Evolutionary conservation across 73 alveolate species (phyloP).

Genomic region (Halteria grandinella): DNA sequence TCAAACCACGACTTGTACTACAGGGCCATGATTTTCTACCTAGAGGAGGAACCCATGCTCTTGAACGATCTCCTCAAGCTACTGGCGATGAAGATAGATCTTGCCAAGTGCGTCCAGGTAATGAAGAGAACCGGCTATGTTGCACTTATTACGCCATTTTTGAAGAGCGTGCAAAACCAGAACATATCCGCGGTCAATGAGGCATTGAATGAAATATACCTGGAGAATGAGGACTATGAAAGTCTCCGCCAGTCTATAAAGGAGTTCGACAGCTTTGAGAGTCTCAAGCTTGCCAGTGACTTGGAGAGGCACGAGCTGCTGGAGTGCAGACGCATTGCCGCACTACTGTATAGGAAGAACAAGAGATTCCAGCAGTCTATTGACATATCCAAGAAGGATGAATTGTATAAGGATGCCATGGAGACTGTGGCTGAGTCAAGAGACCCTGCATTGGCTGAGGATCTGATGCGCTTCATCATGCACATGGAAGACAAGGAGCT

Average conservation of each 20-base stretch:
- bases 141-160: slow-evolving; percentile 91
- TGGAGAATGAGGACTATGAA: slow-evolving; percentile 97
- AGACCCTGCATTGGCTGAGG: slow-evolving; percentile 93
- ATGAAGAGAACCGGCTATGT: slow-evolving; percentile 92
- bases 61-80: slow-evolving; percentile 93
- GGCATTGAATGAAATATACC: slow-evolving; percentile 94
- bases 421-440: slow-evolving; percentile 97
- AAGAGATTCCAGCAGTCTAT: slow-evolving; percentile 87
- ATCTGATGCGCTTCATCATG: slow-evolving; percentile 92
- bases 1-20: slow-evolving; percentile 93
- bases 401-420: slow-evolving; percentile 94
- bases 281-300: slow-evolving; percentile 88
- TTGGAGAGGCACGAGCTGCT: slow-evolving; percentile 93
- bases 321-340: slow-evolving; percentile 98
- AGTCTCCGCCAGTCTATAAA: slow-evolving; percentile 86
- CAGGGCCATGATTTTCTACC: slow-evolving; percentile 95
- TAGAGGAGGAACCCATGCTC: slow-evolving; percentile 98
- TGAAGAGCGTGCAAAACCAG: slow-evolving; percentile 92
- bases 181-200: slow-evolving; percentile 96
- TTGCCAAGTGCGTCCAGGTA: slow-evolving; percentile 90
- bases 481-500: slow-evolving; percentile 94
- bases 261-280: slow-evolving; percentile 94
- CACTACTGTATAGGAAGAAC: slow-evolving; percentile 94
- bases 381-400: slow-evolving; percentile 93
- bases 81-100: slow-evolving; percentile 92